Evolutionary conservation across 805 yeast species (phyloP).

Genomic region (Kurtzmaniella fragi): DNA sequence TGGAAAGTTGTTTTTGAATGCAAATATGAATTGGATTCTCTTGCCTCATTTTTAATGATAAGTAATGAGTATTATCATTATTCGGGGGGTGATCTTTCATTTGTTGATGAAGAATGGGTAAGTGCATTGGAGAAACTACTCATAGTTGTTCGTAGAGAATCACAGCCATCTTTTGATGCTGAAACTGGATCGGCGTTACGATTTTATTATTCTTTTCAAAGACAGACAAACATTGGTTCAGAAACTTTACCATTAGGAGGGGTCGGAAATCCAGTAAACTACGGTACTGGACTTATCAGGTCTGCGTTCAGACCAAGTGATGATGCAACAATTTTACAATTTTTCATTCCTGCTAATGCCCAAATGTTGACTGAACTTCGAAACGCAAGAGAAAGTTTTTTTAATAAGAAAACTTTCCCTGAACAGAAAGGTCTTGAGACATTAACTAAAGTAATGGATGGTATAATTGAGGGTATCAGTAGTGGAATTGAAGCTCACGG

Average conservation of each 20-base stretch:
- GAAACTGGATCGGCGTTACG: conserved; percentile 43
- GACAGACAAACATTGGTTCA: conserved; percentile 69
- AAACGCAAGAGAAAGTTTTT: conserved; percentile 20
- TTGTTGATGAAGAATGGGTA: conserved; percentile 50
- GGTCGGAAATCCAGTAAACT: conserved; percentile 77
- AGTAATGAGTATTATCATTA: conserved; percentile 63
- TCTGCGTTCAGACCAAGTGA: conserved; percentile 88
- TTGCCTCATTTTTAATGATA: conserved; percentile 75
- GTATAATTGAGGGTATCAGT: conserved; percentile 39
- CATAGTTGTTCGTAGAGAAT: conserved; percentile 53
- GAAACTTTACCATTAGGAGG: conserved; percentile 81
- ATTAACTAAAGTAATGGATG: conserved; percentile 19
- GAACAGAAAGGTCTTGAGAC: conserved; percentile 2
- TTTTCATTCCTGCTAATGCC: conserved; percentile 82
- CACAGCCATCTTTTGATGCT: conserved; percentile 54
- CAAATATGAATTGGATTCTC: conserved; percentile 81
- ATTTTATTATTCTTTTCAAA: conserved; percentile 61
- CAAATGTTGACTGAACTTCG: conserved; percentile 62
- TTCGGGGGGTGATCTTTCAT: conserved; percentile 44
- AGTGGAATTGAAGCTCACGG: conserved; percentile 61
- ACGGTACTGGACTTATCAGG: conserved; percentile 64
- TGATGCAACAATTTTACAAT: conserved; percentile 76
- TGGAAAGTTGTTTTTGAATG: conserved; percentile 79
- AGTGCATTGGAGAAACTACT: conserved; percentile 50
- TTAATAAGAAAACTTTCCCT: conserved; percentile 9